phyloP scores from a whole-genome alignment of 2,329 filamentous ascomycete species.

The Fusarium citri region DNA sequence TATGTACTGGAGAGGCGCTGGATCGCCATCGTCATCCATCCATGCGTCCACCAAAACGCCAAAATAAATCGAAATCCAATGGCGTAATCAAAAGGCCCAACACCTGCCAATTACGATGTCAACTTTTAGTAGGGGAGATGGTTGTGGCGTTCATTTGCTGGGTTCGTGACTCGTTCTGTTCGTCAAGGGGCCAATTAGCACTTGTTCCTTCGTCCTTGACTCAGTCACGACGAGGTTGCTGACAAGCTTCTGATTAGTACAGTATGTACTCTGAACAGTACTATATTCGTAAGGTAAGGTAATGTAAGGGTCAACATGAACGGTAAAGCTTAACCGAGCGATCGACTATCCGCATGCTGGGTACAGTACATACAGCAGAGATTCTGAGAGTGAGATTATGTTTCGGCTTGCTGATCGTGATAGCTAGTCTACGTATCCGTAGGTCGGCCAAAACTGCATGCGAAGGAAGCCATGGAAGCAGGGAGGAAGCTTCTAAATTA shows the following conservation, averaged over 20 bases:
- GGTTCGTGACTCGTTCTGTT: slow-evolving; percentile 7
- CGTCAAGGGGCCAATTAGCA: background rate
- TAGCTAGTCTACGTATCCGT: background rate
- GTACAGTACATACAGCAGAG: background rate
- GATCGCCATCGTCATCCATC: background rate
- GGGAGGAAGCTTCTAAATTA: slow-evolving; percentile 1
- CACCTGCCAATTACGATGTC: slow-evolving; percentile 14
- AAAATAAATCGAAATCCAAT: background rate
- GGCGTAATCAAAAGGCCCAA: background rate
- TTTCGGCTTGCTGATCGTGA: slow-evolving; percentile 13
- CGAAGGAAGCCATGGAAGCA: background rate
- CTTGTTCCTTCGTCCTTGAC: slow-evolving; percentile 27
- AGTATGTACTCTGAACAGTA: background rate
- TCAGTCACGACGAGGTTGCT: slow-evolving; percentile 25
- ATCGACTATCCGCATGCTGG: background rate
- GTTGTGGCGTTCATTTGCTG: slow-evolving; percentile 25
- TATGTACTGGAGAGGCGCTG: slow-evolving; percentile 19
- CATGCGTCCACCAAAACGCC: background rate
- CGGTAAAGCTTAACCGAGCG: slow-evolving; percentile 19
- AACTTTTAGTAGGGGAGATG: slow-evolving; percentile 1
- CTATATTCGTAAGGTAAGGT: background rate
- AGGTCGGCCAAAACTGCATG: background rate
- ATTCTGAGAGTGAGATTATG: slow-evolving; percentile 2
- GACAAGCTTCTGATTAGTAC: slow-evolving; percentile 5
- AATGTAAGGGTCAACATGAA: background rate